Percentiles rank a stretch among this genome's conserved stretches.
These are phyloP conservation scores for Ganoderma resinaceum DNA, from an alignment of 1,284 basidiomycete genomes.

Conservation along the genomic window DNA sequence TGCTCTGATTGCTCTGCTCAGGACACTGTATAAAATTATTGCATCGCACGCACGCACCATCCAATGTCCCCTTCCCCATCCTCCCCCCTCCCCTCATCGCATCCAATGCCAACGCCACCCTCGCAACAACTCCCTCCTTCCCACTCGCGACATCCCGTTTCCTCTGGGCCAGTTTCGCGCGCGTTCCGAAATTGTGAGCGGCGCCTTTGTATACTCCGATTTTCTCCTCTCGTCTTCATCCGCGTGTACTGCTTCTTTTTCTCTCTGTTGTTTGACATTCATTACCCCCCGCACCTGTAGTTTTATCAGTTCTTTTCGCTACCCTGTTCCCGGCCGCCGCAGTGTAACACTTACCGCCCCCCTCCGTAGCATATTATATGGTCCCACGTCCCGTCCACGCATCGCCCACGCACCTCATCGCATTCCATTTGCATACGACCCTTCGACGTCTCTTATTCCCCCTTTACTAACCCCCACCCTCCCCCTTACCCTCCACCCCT, in stretches of 20 bases:
- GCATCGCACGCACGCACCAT: conserved; percentile 17
- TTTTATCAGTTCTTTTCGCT: conserved; percentile 21
- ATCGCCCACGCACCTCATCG: conserved; percentile 27
- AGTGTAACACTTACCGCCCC: conserved; percentile 23
- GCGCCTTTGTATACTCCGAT: conserved; percentile 23
- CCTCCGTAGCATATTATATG: conserved; percentile 21
- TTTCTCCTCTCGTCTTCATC: conserved; percentile 1
- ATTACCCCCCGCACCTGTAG: conserved; percentile 21
- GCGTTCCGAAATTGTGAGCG: conserved; percentile 18
- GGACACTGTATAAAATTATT: conserved; percentile 30
- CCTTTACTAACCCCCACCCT: background rate
- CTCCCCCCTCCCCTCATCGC: background rate
- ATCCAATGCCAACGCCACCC: conserved; percentile 7
- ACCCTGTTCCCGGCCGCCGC: conserved; percentile 5
- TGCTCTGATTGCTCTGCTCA: conserved; percentile 29
- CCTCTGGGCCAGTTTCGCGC: conserved; percentile 24
- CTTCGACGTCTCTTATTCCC: background rate
- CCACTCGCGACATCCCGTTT: conserved; percentile 22
- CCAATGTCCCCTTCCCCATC: background rate
- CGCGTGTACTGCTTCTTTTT: background rate
- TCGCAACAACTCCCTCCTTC: conserved; percentile 3
- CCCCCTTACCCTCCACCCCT: background rate
- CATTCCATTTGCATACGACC: conserved; percentile 28
- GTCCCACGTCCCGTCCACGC: conserved; percentile 20
- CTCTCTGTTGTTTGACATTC: conserved; percentile 11